phyloP scores from a whole-genome alignment of 164 flowering plant genomes.

The Sextonia rubra region DNA sequence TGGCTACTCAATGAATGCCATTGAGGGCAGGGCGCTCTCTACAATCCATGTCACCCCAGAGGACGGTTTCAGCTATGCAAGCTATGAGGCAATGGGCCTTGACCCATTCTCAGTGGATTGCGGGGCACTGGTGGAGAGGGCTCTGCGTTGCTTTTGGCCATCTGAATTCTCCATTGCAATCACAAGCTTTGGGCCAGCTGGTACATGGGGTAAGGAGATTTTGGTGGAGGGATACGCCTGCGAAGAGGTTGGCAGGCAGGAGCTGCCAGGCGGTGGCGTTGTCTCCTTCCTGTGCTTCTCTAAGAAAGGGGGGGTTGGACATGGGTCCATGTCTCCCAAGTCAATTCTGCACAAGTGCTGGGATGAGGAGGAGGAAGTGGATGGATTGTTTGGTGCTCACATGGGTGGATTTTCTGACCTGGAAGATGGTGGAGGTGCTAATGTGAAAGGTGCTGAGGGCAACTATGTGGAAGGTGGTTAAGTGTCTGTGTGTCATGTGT shows the following conservation, averaged over 20 bases:
- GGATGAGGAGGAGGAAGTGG: slow-evolving; percentile 22
- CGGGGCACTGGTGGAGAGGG: slow-evolving; percentile 36
- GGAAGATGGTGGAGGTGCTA: neutral
- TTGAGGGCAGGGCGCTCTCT: slow-evolving; percentile 48
- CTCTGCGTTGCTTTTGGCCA: slow-evolving; percentile 53
- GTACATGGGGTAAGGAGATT: slow-evolving; percentile 21
- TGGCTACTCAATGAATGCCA: slow-evolving; percentile 83
- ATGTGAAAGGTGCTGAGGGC: neutral
- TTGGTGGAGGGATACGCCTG: slow-evolving; percentile 38
- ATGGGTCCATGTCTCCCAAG: slow-evolving; percentile 15
- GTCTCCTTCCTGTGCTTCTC: slow-evolving; percentile 36
- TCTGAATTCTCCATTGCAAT: slow-evolving; percentile 53
- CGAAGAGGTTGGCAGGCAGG: slow-evolving; percentile 30
- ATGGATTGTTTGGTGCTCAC: neutral
- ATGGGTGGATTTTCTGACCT: neutral
- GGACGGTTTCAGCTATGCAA: slow-evolving; percentile 82
- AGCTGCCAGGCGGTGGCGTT: slow-evolving; percentile 36
- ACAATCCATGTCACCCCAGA: slow-evolving; percentile 86
- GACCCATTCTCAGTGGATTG: slow-evolving; percentile 25
- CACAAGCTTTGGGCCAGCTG: slow-evolving; percentile 17
- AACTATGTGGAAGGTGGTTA: neutral
- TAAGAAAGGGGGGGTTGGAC: slow-evolving; percentile 1
- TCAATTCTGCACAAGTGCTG: slow-evolving; percentile 16
- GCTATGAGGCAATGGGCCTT: slow-evolving; percentile 64
- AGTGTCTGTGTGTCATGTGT: neutral